These are phyloP conservation scores for Peniophora sp. DNA, from an alignment of 1,284 basidiomycete genomes.

Conservation along the genomic window DNA sequence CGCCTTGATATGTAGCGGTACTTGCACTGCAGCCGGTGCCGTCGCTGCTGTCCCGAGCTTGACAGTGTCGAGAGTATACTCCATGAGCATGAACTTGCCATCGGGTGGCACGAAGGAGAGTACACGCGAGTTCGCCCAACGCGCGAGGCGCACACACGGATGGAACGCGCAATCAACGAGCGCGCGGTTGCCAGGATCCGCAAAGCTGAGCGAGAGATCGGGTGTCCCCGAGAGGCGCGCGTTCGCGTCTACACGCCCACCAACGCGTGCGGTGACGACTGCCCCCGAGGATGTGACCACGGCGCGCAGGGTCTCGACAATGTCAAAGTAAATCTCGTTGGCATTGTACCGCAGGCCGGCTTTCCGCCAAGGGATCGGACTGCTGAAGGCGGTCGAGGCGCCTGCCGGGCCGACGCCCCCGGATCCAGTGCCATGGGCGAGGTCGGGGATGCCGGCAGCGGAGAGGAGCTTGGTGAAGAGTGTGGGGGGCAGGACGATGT, in stretches of 20 bases:
- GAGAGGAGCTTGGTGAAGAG: slow-evolving; percentile 68
- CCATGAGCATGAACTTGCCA: slow-evolving; percentile 81
- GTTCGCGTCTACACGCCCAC: slow-evolving; percentile 79
- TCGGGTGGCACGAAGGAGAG: slow-evolving; percentile 95
- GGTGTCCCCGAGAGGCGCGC: slow-evolving; percentile 74
- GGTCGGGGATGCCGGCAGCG: slow-evolving; percentile 43
- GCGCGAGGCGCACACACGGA: slow-evolving; percentile 78
- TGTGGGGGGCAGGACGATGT: slow-evolving; percentile 86
- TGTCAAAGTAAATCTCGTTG: slow-evolving; percentile 94
- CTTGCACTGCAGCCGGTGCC: too few relatives aligned
- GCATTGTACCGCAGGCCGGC: slow-evolving; percentile 78
- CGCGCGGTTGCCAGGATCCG: slow-evolving; percentile 53
- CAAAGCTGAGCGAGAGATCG: slow-evolving; percentile 77
- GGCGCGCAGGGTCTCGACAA: slow-evolving; percentile 78
- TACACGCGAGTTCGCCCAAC: slow-evolving; percentile 73
- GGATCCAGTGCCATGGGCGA: slow-evolving; percentile 28
- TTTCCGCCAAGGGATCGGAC: slow-evolving; percentile 92
- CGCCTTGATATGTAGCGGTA: too few relatives aligned
- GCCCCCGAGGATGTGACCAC: slow-evolving; percentile 57
- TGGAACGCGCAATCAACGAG: slow-evolving; percentile 84
- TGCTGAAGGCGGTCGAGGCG: slow-evolving; percentile 65
- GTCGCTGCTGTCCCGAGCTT: too few relatives aligned
- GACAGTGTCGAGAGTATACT: slow-evolving; percentile 52
- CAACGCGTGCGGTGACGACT: slow-evolving; percentile 64
- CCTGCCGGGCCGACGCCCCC: slow-evolving; percentile 22